Conservation (phyloP, 2,329 filamentous ascomycete species). For the Amauroascus verrucosus region DNA sequence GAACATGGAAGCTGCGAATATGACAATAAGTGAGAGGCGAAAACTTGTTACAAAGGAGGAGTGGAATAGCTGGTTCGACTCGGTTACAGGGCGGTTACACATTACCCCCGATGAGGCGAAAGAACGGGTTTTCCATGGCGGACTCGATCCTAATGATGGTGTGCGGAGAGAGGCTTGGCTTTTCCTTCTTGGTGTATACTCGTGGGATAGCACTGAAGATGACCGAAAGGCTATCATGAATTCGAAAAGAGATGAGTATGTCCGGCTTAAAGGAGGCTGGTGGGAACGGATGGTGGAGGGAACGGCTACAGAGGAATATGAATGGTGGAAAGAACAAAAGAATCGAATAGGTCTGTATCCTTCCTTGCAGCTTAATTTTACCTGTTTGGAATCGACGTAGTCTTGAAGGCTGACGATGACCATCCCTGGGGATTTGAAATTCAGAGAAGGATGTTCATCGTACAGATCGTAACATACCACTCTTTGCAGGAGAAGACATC, state of each 20-base stretch:
- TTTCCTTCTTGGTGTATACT: constrained; percentile 80
- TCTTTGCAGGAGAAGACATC: constrained; percentile 92
- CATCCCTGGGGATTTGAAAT: constrained; percentile 45
- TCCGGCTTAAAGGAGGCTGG: constrained; percentile 87
- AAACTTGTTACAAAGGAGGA: constrained; percentile 70
- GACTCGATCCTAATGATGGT: constrained; percentile 76
- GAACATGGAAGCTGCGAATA: constrained; percentile 60
- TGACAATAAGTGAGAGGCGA: constrained; percentile 66
- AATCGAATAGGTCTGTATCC: constrained; percentile 66
- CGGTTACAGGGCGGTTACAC: constrained; percentile 59
- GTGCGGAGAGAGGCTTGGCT: constrained; percentile 96
- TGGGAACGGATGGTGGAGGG: constrained; percentile 88
- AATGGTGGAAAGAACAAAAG: constrained; percentile 96
- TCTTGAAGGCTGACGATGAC: constrained; percentile 30
- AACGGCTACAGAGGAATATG: constrained; percentile 69
- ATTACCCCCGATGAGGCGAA: constrained; percentile 88
- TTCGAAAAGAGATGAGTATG: constrained; percentile 82
- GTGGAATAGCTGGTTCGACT: constrained; percentile 86
- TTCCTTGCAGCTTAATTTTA: not conserved
- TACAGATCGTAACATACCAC: constrained; percentile 86
- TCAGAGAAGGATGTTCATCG: constrained; percentile 97
- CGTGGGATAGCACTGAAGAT: constrained; percentile 82
- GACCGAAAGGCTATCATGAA: constrained; percentile 76
- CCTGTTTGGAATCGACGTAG: not conserved
- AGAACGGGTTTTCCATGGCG: constrained; percentile 93